Evolutionary conservation across 345 rosid species (phyloP).

Genomic region (Combretum micranthum): DNA sequence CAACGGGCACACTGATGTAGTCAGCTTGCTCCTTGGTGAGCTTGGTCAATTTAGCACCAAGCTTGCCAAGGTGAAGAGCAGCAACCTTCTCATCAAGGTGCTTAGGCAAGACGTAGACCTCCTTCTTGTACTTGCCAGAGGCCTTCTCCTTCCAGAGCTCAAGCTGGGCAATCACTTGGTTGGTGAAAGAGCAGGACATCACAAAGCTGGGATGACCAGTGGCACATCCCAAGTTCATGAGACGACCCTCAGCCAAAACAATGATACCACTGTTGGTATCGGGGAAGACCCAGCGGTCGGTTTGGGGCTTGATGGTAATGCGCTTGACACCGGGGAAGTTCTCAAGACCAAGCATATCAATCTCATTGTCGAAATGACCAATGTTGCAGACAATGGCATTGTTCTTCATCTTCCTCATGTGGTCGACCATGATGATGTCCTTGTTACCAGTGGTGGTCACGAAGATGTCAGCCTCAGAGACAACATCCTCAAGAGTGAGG

Average conservation of each 20-base stretch:
- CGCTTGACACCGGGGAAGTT: conserved; percentile 74
- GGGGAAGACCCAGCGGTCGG: conserved; percentile 95
- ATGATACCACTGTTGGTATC: conserved; percentile 74
- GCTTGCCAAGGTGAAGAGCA: conserved; percentile 84
- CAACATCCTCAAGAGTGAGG: conserved; percentile 61
- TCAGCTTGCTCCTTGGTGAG: conserved; percentile 79
- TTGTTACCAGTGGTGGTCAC: conserved; percentile 94
- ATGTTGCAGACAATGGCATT: conserved; percentile 97
- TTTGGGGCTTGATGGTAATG: conserved; percentile 93
- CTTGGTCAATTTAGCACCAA: conserved; percentile 86
- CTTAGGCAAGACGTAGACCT: conserved; percentile 91
- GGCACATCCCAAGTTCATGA: conserved; percentile 96
- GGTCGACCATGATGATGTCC: conserved; percentile 78
- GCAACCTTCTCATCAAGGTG: conserved; percentile 98
- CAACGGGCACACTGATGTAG: conserved; percentile 72
- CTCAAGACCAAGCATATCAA: conserved; percentile 84
- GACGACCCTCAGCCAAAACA: conserved; percentile 82
- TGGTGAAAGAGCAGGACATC: conserved; percentile 98
- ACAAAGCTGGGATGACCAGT: conserved; percentile 98
- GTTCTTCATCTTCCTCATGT: conserved; percentile 98
- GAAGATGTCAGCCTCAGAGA: conserved; percentile 71
- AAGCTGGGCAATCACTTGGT: conserved; percentile 96
- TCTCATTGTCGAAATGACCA: conserved; percentile 91
- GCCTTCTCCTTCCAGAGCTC: conserved; percentile 86
- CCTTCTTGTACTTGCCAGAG: conserved; percentile 81